Evolutionary conservation across 306 rosid species (phyloP).

Genomic region (Malus orientalis): DNA sequence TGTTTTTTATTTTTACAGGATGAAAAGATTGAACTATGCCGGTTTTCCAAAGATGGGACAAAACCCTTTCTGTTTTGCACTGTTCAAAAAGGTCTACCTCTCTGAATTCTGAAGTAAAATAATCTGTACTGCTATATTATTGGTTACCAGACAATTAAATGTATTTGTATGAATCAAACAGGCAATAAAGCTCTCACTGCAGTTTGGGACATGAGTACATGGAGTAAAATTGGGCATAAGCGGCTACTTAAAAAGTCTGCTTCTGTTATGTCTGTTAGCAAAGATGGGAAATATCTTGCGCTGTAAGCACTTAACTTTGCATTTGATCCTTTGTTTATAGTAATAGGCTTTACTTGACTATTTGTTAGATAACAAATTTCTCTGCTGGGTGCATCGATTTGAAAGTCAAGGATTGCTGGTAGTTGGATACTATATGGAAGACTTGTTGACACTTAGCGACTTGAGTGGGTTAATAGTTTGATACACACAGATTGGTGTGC

Average conservation of each 20-base stretch:
- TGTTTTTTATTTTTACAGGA: conserved; percentile 38
- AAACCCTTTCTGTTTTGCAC: conserved; percentile 85
- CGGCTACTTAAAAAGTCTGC: conserved; percentile 78
- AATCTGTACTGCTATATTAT: neutral
- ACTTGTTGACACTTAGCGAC: neutral
- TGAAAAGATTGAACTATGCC: conserved; percentile 84
- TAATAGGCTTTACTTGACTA: neutral
- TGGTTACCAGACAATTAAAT: conserved; percentile 13
- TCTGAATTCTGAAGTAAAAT: conserved; percentile 1
- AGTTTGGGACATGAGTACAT: conserved; percentile 85
- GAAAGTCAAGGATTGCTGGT: neutral
- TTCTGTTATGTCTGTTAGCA: conserved; percentile 75
- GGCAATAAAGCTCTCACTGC: conserved; percentile 57
- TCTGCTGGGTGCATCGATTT: neutral
- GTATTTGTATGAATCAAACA: conserved; percentile 20
- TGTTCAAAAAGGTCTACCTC: conserved; percentile 56
- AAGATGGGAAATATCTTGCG: conserved; percentile 93
- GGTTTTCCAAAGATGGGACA: conserved; percentile 92
- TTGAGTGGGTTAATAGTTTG: neutral
- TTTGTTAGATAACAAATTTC: neutral
- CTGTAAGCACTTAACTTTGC: conserved; percentile 53
- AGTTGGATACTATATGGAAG: neutral
- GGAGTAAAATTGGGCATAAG: conserved; percentile 90
- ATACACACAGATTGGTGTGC: neutral
- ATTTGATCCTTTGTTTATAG: conserved; percentile 3